These are phyloP conservation scores for Entomortierella chlamydospora DNA, from an alignment of 192 early-diverging fungal species.

Conservation along the genomic window DNA sequence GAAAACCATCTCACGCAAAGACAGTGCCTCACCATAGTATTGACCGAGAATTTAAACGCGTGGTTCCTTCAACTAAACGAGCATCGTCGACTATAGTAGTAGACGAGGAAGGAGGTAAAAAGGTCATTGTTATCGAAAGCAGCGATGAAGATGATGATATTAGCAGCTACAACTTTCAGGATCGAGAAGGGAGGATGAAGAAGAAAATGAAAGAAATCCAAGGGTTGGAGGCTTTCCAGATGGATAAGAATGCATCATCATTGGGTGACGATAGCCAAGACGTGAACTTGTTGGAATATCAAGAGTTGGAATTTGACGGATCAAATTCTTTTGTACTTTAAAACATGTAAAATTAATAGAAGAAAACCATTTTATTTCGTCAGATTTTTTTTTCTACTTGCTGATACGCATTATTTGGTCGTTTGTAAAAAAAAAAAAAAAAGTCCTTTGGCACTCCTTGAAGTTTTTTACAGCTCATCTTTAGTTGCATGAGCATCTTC, in stretches of 20 bases:
- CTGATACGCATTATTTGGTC: too few relatives aligned
- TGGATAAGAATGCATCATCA: background rate
- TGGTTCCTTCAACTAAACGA: background rate
- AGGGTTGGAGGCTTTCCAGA: too few relatives aligned
- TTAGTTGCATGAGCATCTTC: background rate
- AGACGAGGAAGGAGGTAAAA: background rate
- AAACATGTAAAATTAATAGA: too few relatives aligned
- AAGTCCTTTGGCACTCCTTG: too few relatives aligned
- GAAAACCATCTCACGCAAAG: background rate
- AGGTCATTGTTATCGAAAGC: slow-evolving; percentile 24
- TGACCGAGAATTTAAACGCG: background rate
- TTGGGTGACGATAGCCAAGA: background rate
- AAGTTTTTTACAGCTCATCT: background rate
- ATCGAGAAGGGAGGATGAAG: background rate
- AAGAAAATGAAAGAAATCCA: background rate
- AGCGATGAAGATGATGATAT: background rate
- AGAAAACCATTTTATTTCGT: too few relatives aligned
- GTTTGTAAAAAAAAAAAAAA: too few relatives aligned
- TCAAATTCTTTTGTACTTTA: background rate
- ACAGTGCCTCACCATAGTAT: background rate
- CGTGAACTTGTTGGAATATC: background rate
- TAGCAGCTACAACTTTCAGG: background rate
- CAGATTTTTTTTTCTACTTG: too few relatives aligned
- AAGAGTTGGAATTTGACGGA: background rate
- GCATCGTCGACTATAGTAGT: background rate